These are phyloP conservation scores for Ceratocystis colombiana DNA, from an alignment of 2,329 filamentous ascomycete species.

Conservation along the genomic window DNA sequence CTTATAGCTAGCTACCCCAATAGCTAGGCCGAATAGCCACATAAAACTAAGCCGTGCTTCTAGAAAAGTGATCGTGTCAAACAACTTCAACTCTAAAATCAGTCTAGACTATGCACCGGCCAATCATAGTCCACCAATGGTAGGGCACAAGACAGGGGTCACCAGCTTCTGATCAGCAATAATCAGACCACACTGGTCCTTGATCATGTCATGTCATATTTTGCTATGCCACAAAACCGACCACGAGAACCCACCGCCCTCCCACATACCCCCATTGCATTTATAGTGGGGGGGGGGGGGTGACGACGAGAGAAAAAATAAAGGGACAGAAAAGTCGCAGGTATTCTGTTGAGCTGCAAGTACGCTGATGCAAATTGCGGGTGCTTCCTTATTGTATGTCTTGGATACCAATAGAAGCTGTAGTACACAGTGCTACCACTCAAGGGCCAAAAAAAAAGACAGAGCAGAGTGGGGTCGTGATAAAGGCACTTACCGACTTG, in stretches of 20 bases:
- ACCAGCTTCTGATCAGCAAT: conserved; percentile 19
- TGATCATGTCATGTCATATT: conserved; percentile 22
- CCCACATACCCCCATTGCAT: background rate
- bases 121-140: conserved; percentile 18
- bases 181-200: conserved; percentile 26
- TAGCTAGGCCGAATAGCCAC: background rate
- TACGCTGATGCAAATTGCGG: background rate
- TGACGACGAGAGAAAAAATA: too few species aligned
- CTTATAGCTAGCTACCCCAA: too few species aligned
- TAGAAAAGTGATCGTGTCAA: conserved; percentile 15
- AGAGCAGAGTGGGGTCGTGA: background rate
- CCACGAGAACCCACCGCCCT: conserved; percentile 15
- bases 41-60: background rate
- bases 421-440: background rate
- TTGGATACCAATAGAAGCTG: background rate
- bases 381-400: background rate
- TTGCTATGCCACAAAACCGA: conserved; percentile 5
- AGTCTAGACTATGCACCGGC: conserved; percentile 21
- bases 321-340: background rate
- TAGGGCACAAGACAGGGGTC: conserved; percentile 15
- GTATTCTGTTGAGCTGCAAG: background rate
- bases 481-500: background rate
- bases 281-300: background rate
- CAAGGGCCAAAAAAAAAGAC: background rate
- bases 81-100: conserved; percentile 15